Base-by-base conservation (phyloP, 2,329 filamentous ascomycete genomes). In the Stenocarpella maydis region DNA sequence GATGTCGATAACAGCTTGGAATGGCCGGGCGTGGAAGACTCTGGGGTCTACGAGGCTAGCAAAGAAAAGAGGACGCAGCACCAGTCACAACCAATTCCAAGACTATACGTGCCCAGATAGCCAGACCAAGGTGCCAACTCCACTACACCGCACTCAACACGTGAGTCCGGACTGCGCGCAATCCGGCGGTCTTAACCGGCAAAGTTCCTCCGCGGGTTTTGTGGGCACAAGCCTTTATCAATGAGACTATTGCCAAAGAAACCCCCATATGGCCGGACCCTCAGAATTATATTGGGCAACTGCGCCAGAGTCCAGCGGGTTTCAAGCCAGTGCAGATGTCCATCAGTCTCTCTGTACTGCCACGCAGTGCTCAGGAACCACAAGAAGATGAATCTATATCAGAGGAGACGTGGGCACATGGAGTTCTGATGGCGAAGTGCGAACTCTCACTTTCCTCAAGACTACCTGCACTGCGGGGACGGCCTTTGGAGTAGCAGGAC, bases 211-310 rank as follows among this genome's bases (percentile, higher is more conserved):
- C 45, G n/a, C n/a, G n/a, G n/a, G 8, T 47, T 47, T n/a, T 21
- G n/a, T 24, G 21, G 45, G 14, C 5, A 15, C 15, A 17, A 49
- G n/a, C n/a, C n/a, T n/a, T 6, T 49, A 10, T 76, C 2, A 77
- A 9, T 15, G 12, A 5, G 45, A 49, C 10, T 26, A 12, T 26
- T 26, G 12, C 19, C 8, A 21, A n/a, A 45, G 43, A 45, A 8
- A 7, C 43, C 19, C 21, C n/a, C 45, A 17, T 14, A 21, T 31
- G 31, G 31, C 31, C 31, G 8, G 31, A 31, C 31, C 8, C 31
- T 31, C 31, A n/a, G n/a, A n/a, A n/a, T n/a, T n/a, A n/a, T n/a
- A n/a, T n/a, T n/a, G n/a, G n/a, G n/a, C n/a, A n/a, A n/a, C n/a
- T n/a, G n/a, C n/a, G n/a, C n/a, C n/a, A n/a, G n/a, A n/a, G n/a